Percentiles rank a stretch among this genome's conserved stretches.
Conservation (phyloP, 2,329 filamentous ascomycete species). For the Parastagonospora avenae region DNA sequence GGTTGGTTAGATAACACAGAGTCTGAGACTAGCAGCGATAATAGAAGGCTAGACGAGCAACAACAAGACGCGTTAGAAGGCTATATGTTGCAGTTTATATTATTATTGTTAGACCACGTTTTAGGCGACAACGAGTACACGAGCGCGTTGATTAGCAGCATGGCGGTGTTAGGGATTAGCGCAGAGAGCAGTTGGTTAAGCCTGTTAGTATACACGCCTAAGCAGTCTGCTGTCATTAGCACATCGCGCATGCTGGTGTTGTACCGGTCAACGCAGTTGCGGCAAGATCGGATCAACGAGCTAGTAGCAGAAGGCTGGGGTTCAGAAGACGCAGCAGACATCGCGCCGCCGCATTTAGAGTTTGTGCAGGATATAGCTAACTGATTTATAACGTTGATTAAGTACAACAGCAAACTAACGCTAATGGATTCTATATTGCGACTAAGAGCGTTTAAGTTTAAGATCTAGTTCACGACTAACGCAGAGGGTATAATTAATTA, state of each 20-base stretch:
- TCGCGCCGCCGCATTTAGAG: slow-evolving; percentile 2
- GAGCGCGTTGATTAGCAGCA: slow-evolving; percentile 9
- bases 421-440: slow-evolving; percentile 5
- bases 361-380: slow-evolving; percentile 4
- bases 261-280: slow-evolving; percentile 1
- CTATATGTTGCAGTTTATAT: slow-evolving; percentile 6
- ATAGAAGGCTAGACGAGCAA: neutral
- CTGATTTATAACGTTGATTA: slow-evolving; percentile 5
- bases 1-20: neutral
- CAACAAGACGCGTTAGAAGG: slow-evolving; percentile 3
- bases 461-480: slow-evolving; percentile 8
- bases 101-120: slow-evolving; percentile 7
- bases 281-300: neutral
- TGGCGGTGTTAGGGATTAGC: slow-evolving; percentile 8
- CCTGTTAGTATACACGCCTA: slow-evolving; percentile 9
- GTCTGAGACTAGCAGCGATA: neutral
- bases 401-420: neutral
- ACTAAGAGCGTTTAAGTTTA: slow-evolving; percentile 7
- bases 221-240: slow-evolving; percentile 2
- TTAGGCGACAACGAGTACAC: slow-evolving; percentile 10
- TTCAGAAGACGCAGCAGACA: neutral
- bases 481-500: slow-evolving; percentile 6
- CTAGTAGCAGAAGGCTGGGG: neutral
- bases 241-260: slow-evolving; percentile 9
- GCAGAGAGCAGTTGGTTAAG: slow-evolving; percentile 2